Base-by-base conservation (phyloP, 257 asterid species). In the Gentiana straminea region DNA sequence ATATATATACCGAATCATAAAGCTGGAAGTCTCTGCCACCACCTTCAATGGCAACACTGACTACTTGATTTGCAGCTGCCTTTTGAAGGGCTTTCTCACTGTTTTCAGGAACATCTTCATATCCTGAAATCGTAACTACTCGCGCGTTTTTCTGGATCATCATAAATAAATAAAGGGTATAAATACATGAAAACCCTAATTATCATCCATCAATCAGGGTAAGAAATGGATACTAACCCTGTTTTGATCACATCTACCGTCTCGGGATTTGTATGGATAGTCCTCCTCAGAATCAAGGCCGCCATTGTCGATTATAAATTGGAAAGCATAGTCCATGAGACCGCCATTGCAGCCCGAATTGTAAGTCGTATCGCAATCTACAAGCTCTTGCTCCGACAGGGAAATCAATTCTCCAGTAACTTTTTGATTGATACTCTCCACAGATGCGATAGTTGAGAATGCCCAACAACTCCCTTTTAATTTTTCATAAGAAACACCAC, bases 1-100 rank as follows among this genome's bases (percentile, higher is more conserved):
- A 15, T 24, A 10, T 47, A 66, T 72, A 70, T 67, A 83, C 92
- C 33, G 79, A 73, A 10, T 58, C 61, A 64, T 86, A 86, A 45
- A 76, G 78, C 66, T 83, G 93, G 73, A 86, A 82, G 68, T 80
- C 95, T 49, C 73, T 56, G 35, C 93, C 81, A 54, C 86, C 81
- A n/a, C 66, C 95, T 75, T 83, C 95, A 53, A 86, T 73, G 54
- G 95, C 93, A 68, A 86, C 73, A 24, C 83, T 74, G 5, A 85
- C 37, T 0, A 86, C 84, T 64, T 86, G 95, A 54, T 37, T 63
- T 0, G 89, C 81, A 3, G 52, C 81, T 0, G 93, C 95, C 63
- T 62, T 77, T 56, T 78, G 61, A 13, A 86, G 73, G 1, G 89
- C 83, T 67, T 58, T 49, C 68, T 86, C 93, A 12, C 63, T 32